Conservation (phyloP, 345 rosid species). For the Litchi chinensis region DNA sequence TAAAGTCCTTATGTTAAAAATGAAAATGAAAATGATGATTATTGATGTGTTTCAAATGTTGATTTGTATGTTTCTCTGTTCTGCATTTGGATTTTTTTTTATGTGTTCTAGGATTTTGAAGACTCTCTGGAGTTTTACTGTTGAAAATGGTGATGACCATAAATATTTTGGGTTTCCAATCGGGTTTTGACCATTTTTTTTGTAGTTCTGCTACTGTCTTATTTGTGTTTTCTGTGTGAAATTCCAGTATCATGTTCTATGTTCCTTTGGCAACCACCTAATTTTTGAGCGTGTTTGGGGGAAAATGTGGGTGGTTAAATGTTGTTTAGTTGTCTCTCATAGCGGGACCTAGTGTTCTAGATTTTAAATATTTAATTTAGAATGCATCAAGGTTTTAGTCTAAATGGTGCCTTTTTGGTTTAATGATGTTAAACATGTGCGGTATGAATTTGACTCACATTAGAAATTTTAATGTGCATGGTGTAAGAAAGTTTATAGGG, state of each 20-base stretch:
- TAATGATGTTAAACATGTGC: not conserved
- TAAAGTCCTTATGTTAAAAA: not conserved
- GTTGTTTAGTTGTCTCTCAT: not conserved
- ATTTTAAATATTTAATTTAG: not conserved
- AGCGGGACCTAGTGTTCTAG: not conserved
- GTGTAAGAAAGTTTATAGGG: not conserved
- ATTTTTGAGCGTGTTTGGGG: not conserved
- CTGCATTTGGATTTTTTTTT: not conserved
- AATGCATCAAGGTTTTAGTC: not conserved
- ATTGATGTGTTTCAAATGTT: not conserved
- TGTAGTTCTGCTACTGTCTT: not conserved
- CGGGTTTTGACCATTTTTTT: not conserved
- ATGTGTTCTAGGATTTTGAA: not conserved
- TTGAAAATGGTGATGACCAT: not conserved
- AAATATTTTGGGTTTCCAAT: not conserved
- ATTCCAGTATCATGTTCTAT: not conserved
- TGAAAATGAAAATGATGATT: not conserved
- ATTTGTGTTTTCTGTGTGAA: not conserved
- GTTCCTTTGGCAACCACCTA: not conserved
- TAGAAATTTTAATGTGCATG: not conserved
- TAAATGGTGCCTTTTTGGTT: not conserved
- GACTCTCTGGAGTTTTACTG: not conserved
- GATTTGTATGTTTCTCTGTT: not conserved
- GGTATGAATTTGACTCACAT: not conserved
- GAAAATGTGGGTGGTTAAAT: not conserved